Conservation (phyloP, 179 eudicot species). For the Beta lomatogona region DNA sequence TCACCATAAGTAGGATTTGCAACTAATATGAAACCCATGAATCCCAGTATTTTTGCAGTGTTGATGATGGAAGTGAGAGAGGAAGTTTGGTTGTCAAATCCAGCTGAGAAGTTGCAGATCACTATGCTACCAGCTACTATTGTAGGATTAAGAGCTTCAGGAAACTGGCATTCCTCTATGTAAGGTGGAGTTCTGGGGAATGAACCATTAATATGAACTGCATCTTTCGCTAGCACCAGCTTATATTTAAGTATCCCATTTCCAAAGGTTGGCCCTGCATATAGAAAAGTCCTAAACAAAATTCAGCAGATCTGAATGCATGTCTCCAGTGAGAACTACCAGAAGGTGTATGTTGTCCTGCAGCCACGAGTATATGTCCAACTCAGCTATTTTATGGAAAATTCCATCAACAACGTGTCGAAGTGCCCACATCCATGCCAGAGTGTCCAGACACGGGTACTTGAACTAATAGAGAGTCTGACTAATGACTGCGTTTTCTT, state of each 20-base stretch:
- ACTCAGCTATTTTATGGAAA: too few species aligned
- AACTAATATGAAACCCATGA: conserved; percentile 68
- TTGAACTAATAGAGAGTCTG: too few species aligned
- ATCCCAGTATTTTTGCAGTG: conserved; percentile 60
- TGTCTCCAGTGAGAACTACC: not conserved
- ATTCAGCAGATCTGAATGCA: not conserved
- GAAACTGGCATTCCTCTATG: conserved; percentile 78
- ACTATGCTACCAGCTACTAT: conserved; percentile 66
- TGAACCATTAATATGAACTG: conserved; percentile 51
- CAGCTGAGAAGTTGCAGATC: conserved; percentile 80
- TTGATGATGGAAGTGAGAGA: conserved; percentile 57
- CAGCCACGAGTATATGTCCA: too few species aligned
- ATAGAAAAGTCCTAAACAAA: not conserved
- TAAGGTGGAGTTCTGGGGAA: conserved; percentile 65
- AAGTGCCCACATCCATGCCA: too few species aligned
- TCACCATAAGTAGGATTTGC: conserved; percentile 85
- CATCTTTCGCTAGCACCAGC: conserved; percentile 79
- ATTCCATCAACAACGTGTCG: too few species aligned
- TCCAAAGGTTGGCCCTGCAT: conserved; percentile 66
- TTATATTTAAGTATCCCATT: conserved; percentile 58
- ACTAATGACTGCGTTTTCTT: too few species aligned
- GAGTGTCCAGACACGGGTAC: too few species aligned
- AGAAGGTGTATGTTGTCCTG: not conserved
- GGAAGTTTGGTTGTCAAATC: conserved; percentile 79
- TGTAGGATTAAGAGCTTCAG: conserved; percentile 74